Evolutionary conservation across 805 yeast genomes (phyloP).

Genomic region (Starmerella roubikii): DNA sequence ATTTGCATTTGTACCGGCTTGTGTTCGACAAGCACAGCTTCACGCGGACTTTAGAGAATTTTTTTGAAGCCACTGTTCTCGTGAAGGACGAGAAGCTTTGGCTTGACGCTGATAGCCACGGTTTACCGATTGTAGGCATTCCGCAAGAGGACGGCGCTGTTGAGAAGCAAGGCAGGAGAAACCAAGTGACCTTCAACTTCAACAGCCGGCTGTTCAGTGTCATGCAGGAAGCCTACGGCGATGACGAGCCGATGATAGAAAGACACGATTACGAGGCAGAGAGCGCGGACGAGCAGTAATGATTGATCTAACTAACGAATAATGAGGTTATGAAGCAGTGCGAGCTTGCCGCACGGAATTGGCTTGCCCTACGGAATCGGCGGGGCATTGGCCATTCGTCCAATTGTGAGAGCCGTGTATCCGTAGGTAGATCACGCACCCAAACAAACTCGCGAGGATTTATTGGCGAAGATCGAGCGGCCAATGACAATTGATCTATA

Average conservation of each 20-base stretch:
- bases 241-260: constrained; percentile 2
- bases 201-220: neutral
- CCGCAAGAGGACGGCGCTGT: neutral
- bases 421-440: too few relatives aligned
- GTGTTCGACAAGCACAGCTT: constrained; percentile 10
- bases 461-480: too few relatives aligned
- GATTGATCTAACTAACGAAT: too few relatives aligned
- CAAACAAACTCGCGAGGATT: too few relatives aligned
- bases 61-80: constrained; percentile 7
- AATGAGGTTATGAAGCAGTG: neutral
- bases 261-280: neutral
- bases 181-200: constrained; percentile 11
- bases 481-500: too few relatives aligned
- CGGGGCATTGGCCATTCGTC: too few relatives aligned
- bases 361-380: too few relatives aligned
- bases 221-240: neutral
- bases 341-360: too few relatives aligned
- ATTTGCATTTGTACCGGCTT: constrained; percentile 9
- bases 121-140: constrained; percentile 10
- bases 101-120: constrained; percentile 5
- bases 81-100: constrained; percentile 8
- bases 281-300: too few relatives aligned
- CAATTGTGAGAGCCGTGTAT: too few relatives aligned
- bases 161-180: neutral
- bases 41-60: constrained; percentile 11